Percentiles rank a stretch among this genome's conserved stretches.
These are phyloP conservation scores for Nothophaeocryptopus gaeumannii DNA, from an alignment of 2,329 filamentous ascomycete genomes.

Conservation along the genomic window DNA sequence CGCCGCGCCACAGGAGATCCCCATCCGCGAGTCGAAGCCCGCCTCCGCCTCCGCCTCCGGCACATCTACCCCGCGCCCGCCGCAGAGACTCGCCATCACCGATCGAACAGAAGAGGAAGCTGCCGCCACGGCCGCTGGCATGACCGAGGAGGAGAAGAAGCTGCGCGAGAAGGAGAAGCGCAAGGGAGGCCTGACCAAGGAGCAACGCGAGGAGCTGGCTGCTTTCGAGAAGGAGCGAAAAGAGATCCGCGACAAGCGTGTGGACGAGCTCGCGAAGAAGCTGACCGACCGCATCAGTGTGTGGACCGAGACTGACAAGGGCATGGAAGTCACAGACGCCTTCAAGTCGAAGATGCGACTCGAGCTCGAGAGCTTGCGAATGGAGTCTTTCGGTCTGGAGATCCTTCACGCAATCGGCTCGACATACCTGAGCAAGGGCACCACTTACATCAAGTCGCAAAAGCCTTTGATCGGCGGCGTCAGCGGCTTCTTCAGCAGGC, in stretches of 20 bases:
- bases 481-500: constrained; percentile 85
- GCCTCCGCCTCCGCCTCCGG: constrained; percentile 26
- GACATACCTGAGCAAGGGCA: constrained; percentile 85
- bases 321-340: constrained; percentile 74
- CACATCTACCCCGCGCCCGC: constrained; percentile 53
- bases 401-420: constrained; percentile 92
- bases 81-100: constrained; percentile 81
- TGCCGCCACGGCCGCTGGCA: constrained; percentile 60
- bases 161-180: constrained; percentile 81
- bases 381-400: constrained; percentile 96
- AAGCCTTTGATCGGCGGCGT: constrained; percentile 84
- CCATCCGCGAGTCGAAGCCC: constrained; percentile 25
- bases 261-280: constrained; percentile 79
- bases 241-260: constrained; percentile 80
- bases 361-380: constrained; percentile 97
- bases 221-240: constrained; percentile 85
- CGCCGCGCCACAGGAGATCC: constrained; percentile 23
- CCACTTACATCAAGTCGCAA: constrained; percentile 84
- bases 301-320: constrained; percentile 97
- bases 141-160: constrained; percentile 72
- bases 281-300: constrained; percentile 84
- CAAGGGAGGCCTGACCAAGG: constrained; percentile 80
- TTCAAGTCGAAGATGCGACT: constrained; percentile 93
- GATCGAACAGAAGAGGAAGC: constrained; percentile 80
- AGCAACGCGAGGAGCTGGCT: constrained; percentile 86